These are phyloP conservation scores for Penicillium sp. DNA, from an alignment of 2,329 filamentous ascomycete genomes.

Conservation along the genomic window DNA sequence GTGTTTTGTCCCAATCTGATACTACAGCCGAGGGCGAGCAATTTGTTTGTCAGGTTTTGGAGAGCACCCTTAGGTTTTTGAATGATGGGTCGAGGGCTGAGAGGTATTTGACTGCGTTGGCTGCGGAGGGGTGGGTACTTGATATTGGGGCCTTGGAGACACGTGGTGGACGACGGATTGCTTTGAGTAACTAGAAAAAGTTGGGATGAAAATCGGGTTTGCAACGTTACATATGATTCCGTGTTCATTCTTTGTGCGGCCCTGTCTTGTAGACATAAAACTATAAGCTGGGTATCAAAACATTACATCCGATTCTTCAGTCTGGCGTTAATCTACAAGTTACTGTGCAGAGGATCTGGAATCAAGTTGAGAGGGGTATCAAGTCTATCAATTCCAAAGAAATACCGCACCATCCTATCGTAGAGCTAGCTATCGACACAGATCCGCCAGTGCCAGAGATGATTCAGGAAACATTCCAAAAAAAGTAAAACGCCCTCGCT, in stretches of 20 bases:
- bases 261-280: too few species aligned
- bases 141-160: conserved; percentile 66
- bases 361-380: conserved; percentile 16
- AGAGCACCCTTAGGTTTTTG: conserved; percentile 45
- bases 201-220: too few species aligned
- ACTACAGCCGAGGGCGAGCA: background rate
- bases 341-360: too few species aligned
- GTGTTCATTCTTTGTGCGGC: too few species aligned
- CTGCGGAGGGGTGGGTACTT: conserved; percentile 64
- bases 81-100: conserved; percentile 45
- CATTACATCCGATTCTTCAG: too few species aligned
- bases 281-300: too few species aligned
- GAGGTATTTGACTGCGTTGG: conserved; percentile 44
- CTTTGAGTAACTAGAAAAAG: background rate
- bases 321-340: background rate
- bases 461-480: conserved; percentile 12
- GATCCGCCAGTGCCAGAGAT: conserved; percentile 18
- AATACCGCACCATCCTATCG: conserved; percentile 14
- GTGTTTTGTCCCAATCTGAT: conserved; percentile 12
- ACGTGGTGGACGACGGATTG: conserved; percentile 48
- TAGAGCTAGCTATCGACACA: conserved; percentile 22
- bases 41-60: conserved; percentile 36
- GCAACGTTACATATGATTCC: too few species aligned
- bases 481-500: conserved; percentile 12
- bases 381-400: conserved; percentile 25